These are phyloP conservation scores for Neurospora pannonica DNA, from an alignment of 495 filamentous ascomycete species.

Conservation along the genomic window DNA sequence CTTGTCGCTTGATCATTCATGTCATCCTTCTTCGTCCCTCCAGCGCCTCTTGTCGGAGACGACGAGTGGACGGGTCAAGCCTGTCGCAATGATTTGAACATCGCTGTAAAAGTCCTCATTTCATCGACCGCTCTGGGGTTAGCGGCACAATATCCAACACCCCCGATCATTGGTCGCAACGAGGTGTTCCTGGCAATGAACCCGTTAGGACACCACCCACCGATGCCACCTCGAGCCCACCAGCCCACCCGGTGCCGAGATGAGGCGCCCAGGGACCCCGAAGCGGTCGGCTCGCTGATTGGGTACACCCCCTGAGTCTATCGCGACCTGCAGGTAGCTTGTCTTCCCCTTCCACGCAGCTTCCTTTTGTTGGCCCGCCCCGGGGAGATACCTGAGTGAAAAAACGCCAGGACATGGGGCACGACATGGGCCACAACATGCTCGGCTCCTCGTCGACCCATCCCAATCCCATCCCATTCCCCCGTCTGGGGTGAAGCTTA, in stretches of 20 bases:
- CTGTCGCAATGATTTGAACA: background rate
- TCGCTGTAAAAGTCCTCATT: conserved; percentile 6
- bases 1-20: background rate
- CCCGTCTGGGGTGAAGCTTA: conserved; percentile 3
- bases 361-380: conserved; percentile 3
- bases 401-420: conserved; percentile 5
- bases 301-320: conserved; percentile 6
- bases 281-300: conserved; percentile 6
- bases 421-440: conserved; percentile 9
- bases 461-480: background rate
- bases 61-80: background rate
- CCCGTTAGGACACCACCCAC: background rate
- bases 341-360: background rate
- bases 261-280: conserved; percentile 10
- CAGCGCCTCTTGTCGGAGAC: background rate
- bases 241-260: conserved; percentile 15
- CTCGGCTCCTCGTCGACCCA: conserved; percentile 1
- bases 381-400: background rate
- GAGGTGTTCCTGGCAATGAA: conserved; percentile 11
- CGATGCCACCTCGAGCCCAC: background rate
- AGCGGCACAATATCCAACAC: conserved; percentile 8
- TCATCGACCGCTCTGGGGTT: conserved; percentile 10
- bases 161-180: conserved; percentile 6
- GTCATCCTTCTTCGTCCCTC: background rate
- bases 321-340: conserved; percentile 11